Conservation (phyloP, 352 stramenopile genomes). For the Phytophthora macrochlamydospora region DNA sequence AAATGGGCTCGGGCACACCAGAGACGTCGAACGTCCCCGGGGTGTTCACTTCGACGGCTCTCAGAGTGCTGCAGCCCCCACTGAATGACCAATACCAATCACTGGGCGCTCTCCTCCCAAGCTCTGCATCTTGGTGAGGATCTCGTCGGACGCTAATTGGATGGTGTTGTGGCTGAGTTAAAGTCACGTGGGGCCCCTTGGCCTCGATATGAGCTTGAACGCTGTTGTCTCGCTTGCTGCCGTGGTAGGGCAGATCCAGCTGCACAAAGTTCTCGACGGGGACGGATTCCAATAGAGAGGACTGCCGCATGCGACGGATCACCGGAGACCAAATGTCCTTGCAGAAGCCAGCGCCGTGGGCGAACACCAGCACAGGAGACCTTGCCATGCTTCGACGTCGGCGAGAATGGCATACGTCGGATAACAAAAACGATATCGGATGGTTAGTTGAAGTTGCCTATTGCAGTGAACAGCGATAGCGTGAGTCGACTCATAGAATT, state of each 20-base stretch:
- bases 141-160: slow-evolving; percentile 12
- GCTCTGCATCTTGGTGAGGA: slow-evolving; percentile 18
- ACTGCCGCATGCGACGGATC: slow-evolving; percentile 31
- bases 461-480: too few species aligned
- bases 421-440: background rate
- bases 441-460: background rate
- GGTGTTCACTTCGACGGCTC: slow-evolving; percentile 25
- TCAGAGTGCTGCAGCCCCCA: slow-evolving; percentile 41
- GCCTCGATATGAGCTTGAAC: slow-evolving; percentile 28
- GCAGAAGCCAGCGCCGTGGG: slow-evolving; percentile 51
- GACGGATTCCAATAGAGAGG: slow-evolving; percentile 26
- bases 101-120: slow-evolving; percentile 20
- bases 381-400: background rate
- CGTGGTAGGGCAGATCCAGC: slow-evolving; percentile 53
- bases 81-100: slow-evolving; percentile 60
- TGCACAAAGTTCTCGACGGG: slow-evolving; percentile 11
- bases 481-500: too few species aligned
- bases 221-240: slow-evolving; percentile 43
- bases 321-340: slow-evolving; percentile 57
- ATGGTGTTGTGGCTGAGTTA: slow-evolving; percentile 45
- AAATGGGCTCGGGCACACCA: slow-evolving; percentile 52
- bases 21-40: slow-evolving; percentile 48
- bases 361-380: slow-evolving; percentile 47
- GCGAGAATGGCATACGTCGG: background rate
- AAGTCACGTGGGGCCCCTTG: slow-evolving; percentile 33